Base-by-base conservation (phyloP, 2,329 filamentous ascomycete species). In the Nigrospora oryzae region DNA sequence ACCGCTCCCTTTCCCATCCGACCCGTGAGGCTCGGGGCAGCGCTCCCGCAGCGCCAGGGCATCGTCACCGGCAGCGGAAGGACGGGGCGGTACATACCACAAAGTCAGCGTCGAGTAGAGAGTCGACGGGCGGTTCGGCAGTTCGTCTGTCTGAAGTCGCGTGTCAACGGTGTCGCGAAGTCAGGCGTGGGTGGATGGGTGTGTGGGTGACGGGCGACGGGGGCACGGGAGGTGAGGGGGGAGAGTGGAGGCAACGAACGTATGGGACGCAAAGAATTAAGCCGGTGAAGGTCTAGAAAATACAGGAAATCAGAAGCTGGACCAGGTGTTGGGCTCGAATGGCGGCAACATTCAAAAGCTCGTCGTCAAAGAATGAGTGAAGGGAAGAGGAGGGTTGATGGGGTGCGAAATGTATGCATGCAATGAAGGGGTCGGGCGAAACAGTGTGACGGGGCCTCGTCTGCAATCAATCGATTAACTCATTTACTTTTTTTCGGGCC, bases 161-260 rank as follows among this genome's bases (percentile, higher is more conserved):
- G 64, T 65, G 56, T 64, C 56, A 56, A 56, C 51, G 54, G 56
- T 53, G 60, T 57, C 54, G 57, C 56, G 56, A 51, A 49, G 53
- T 49, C 38, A 32, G 16, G 32, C 23, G 41, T 36, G 34, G 14
- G 17, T 28, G 23, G 23, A 28, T 28, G 23, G 23, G 10, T 5
- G 23, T 28, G 23, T 28, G 23, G 23, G 23, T 28, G 23, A 28
- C 23, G 23, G 23, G 23, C 23, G 23, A 28, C 23, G 23, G 23
- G 23, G 23, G 23, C 28, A 36, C 30, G 30, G 38, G 36, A 37
- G 42, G 19, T 32, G 30, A 33, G 30, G 37, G 42, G 31, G 17
- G 42, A 13, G 15, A n/a, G 17, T 16, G 11, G 19, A 35, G 38
- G 30, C 35, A 37, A 16, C 13, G 14, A 36, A 16, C 34, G 34